Evolutionary conservation across 495 filamentous ascomycete species (phyloP).

Genomic region (Cryomyces minteri): DNA sequence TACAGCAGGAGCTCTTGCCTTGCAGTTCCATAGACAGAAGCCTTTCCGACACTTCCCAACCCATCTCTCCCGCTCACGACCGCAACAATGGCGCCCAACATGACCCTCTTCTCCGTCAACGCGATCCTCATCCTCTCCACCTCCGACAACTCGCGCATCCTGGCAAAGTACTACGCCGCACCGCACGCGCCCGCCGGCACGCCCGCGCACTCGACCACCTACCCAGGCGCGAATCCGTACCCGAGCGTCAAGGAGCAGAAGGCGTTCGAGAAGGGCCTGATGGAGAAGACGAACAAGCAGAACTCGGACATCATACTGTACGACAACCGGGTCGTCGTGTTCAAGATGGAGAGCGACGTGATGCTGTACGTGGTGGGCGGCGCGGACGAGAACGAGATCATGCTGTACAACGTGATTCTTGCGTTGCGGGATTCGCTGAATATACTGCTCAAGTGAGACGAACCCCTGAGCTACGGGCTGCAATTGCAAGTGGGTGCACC

Average conservation of each 20-base stretch:
- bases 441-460: constrained; percentile 70
- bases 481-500: neutral
- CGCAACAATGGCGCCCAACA: constrained; percentile 30
- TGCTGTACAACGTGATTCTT: constrained; percentile 84
- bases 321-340: constrained; percentile 86
- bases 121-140: constrained; percentile 80
- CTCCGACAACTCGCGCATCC: constrained; percentile 76
- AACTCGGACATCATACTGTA: constrained; percentile 90
- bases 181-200: constrained; percentile 52
- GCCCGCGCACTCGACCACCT: constrained; percentile 30
- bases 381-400: constrained; percentile 86
- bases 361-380: constrained; percentile 92
- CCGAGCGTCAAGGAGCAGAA: constrained; percentile 82
- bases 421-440: constrained; percentile 77
- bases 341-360: constrained; percentile 94
- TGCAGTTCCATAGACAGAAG: constrained; percentile 27
- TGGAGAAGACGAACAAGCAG: constrained; percentile 94
- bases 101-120: constrained; percentile 84
- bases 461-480: neutral
- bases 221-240: constrained; percentile 61
- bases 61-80: too few species aligned
- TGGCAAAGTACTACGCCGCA: constrained; percentile 86
- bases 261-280: constrained; percentile 84
- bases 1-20: constrained; percentile 21
- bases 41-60: too few species aligned